Base-by-base conservation (phyloP, 331 rosid genomes). In the Dryas integrifolia region DNA sequence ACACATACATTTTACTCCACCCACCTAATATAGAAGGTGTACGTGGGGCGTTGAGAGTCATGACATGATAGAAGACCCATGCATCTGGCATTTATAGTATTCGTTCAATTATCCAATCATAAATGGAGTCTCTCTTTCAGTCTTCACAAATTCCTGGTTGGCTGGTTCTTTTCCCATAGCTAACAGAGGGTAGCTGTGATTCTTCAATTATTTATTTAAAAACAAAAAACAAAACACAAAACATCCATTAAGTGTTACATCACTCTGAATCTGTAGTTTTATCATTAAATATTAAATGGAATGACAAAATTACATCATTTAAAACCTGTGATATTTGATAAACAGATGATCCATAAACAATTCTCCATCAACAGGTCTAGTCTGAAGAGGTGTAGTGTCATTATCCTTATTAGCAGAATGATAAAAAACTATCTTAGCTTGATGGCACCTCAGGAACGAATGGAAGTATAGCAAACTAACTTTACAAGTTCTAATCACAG, bases 401-500 rank as follows among this genome's bases (percentile, higher is more conserved):
- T 48, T 59, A 67, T 62, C 51, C 16, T 62, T 39, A 38, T 3
- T 41, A 50, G 58, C 39, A 47, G 44, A 24, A 41, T 16, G 51
- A 26, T 56, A 50, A 74, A 65, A 73, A 67, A 53, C 48, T 65
- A 66, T 69, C 38, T 52, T 46, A 51, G 61, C 70, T 65, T 56
- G 10, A 52, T 16, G 24, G 49, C 68, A 70, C 46, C 77, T 24
- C 57, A n/a, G 39, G 21, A 26, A 41, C 68, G 57, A 72, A 49
- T 61, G 49, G 45, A 55, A 44, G 72, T 24, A 60, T 13, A 69
- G 46, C 46, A 40, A 53, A 73, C 69, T 46, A 61, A 77, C 79
- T 83, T 79, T 85, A 85, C 86, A 82, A 66, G 49, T 53, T 39
- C 71, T 77, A 82, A 55, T 59, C 76, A 62, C 21, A 45, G 47